Conservation (phyloP, 345 rosid species). For the Lepidium aucheri region DNA sequence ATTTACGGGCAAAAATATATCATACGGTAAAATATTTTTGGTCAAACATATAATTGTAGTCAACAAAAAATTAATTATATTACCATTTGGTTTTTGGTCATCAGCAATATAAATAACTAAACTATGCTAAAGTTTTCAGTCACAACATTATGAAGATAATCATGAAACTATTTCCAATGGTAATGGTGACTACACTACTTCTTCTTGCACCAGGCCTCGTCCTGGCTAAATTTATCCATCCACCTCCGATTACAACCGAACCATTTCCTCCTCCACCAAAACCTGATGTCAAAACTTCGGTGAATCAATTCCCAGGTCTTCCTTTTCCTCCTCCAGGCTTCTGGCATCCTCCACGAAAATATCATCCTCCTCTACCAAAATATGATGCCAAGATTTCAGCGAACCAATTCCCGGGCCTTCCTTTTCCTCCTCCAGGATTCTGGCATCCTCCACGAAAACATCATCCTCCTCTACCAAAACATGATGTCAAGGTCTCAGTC, state of each 20-base stretch:
- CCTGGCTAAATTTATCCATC: neutral
- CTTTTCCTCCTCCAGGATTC: too few relatives aligned
- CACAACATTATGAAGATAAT: neutral
- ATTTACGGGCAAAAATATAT: neutral
- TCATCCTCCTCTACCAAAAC: too few relatives aligned
- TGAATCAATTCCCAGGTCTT: neutral
- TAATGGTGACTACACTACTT: neutral
- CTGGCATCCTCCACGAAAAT: too few relatives aligned
- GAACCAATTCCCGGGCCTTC: neutral
- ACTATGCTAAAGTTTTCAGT: neutral
- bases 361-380: neutral
- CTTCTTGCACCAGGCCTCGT: neutral
- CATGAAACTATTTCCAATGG: neutral
- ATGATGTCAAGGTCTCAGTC: neutral
- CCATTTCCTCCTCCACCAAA: neutral
- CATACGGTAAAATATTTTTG: neutral
- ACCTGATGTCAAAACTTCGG: neutral
- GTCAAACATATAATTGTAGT: neutral
- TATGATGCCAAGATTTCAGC: neutral
- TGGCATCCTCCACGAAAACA: too few relatives aligned
- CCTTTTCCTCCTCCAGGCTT: neutral
- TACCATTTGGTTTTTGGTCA: neutral
- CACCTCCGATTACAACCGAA: neutral
- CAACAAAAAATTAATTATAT: neutral
- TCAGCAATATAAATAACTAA: constrained; percentile 2